Evolutionary conservation across 2,329 filamentous ascomycete genomes (phyloP).

Genomic region (Calonectria leucothoes): DNA sequence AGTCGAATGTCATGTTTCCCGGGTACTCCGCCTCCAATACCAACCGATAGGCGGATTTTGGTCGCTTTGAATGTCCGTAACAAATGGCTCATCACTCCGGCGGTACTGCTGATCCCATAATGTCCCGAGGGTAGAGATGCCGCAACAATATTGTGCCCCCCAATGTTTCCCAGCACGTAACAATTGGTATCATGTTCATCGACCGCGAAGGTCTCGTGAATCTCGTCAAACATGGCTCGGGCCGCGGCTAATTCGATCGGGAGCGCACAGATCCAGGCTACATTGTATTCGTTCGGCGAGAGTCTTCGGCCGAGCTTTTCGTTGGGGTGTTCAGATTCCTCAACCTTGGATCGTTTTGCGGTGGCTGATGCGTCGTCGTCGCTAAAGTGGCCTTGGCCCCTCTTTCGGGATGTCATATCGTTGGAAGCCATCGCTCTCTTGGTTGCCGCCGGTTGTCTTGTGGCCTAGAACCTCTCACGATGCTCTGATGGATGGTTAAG

Average conservation of each 20-base stretch:
- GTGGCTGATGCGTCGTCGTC: too few relatives aligned
- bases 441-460: too few relatives aligned
- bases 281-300: constrained; percentile 35
- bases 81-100: constrained; percentile 33
- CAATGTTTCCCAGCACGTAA: constrained; percentile 38
- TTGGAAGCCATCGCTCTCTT: too few relatives aligned
- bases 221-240: constrained; percentile 40
- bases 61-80: constrained; percentile 54
- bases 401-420: too few relatives aligned
- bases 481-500: too few relatives aligned
- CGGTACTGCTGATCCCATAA: constrained; percentile 36
- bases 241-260: constrained; percentile 42
- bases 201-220: constrained; percentile 12
- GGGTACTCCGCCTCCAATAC: constrained; percentile 34
- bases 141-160: constrained; percentile 39
- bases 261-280: constrained; percentile 47
- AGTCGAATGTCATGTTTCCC: constrained; percentile 34
- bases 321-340: too few relatives aligned
- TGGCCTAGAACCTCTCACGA: too few relatives aligned
- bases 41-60: constrained; percentile 29
- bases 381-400: too few relatives aligned
- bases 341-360: too few relatives aligned
- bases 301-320: too few relatives aligned
- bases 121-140: constrained; percentile 32
- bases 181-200: constrained; percentile 32